phyloP scores from a whole-genome alignment of 495 filamentous ascomycete species.

The Cenococcum geophilum region DNA sequence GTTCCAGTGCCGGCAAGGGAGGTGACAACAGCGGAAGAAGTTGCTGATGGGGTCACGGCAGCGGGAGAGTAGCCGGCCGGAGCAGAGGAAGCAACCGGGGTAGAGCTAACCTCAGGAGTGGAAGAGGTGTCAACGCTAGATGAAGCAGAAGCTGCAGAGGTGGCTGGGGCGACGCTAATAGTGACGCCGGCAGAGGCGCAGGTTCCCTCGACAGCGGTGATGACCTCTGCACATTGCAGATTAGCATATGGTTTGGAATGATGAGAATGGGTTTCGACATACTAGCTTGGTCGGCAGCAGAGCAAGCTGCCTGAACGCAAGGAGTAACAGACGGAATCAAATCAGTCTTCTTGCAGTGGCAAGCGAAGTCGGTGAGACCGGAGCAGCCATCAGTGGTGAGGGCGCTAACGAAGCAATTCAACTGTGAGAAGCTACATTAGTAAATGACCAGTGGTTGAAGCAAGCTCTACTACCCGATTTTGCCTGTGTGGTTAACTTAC shows the following conservation, averaged over 20 bases:
- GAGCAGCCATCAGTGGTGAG: constrained; percentile 44
- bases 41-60: not conserved
- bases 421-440: constrained; percentile 25
- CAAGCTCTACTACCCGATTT: not conserved
- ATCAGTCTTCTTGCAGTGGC: constrained; percentile 46
- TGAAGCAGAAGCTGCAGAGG: not conserved
- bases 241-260: not conserved
- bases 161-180: constrained; percentile 1
- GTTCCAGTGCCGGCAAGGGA: constrained; percentile 14
- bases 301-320: constrained; percentile 44
- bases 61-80: constrained; percentile 2
- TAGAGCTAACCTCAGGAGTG: constrained; percentile 1
- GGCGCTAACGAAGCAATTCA: constrained; percentile 43
- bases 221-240: constrained; percentile 4
- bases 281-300: constrained; percentile 39
- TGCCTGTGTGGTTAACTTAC: constrained; percentile 31
- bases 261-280: constrained; percentile 10
- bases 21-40: constrained; percentile 9
- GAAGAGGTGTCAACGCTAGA: not conserved
- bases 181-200: constrained; percentile 21
- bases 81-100: constrained; percentile 8
- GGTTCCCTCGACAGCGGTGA: constrained; percentile 19
- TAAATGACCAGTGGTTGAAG: not conserved
- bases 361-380: constrained; percentile 45
- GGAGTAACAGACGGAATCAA: constrained; percentile 42